phyloP scores from a whole-genome alignment of 1,139 yeast species.

The Yamadazyma siamensis region DNA sequence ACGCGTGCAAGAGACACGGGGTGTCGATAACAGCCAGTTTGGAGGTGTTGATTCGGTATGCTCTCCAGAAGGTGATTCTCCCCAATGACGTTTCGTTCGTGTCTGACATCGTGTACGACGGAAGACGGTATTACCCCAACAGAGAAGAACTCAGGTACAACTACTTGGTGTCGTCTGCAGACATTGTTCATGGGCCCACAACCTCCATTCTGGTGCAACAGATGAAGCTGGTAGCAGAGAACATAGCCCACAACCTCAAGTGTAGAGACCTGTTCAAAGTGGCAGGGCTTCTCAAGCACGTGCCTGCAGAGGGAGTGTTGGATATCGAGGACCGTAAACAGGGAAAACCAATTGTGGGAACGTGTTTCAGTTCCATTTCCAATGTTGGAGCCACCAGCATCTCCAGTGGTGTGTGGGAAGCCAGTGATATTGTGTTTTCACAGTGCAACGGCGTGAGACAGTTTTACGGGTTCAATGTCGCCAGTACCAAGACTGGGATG shows the following conservation, averaged over 20 bases:
- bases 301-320: slow-evolving; percentile 14
- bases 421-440: slow-evolving; percentile 22
- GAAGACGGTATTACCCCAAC: slow-evolving; percentile 23
- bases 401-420: slow-evolving; percentile 14
- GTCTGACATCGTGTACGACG: slow-evolving; percentile 19
- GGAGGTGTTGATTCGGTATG: slow-evolving; percentile 15
- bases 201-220: slow-evolving; percentile 4
- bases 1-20: slow-evolving; percentile 14
- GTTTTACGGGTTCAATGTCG: slow-evolving; percentile 19
- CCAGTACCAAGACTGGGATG: slow-evolving; percentile 20
- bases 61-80: slow-evolving; percentile 22
- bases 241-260: slow-evolving; percentile 10
- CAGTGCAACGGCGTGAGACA: slow-evolving; percentile 22
- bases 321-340: slow-evolving; percentile 9
- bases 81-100: slow-evolving; percentile 11
- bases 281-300: slow-evolving; percentile 18
- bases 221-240: slow-evolving; percentile 5
- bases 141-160: slow-evolving; percentile 15
- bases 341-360: slow-evolving; percentile 5
- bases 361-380: slow-evolving; percentile 22
- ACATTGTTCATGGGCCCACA: slow-evolving; percentile 13
- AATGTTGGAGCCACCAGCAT: slow-evolving; percentile 22
- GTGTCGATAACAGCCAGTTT: slow-evolving; percentile 27
- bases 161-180: slow-evolving; percentile 15
- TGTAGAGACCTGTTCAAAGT: slow-evolving; percentile 15